Evolutionary conservation across 345 rosid species (phyloP), one percentile per base, ranked within the genome.

Genomic region (Draba incana): DNA sequence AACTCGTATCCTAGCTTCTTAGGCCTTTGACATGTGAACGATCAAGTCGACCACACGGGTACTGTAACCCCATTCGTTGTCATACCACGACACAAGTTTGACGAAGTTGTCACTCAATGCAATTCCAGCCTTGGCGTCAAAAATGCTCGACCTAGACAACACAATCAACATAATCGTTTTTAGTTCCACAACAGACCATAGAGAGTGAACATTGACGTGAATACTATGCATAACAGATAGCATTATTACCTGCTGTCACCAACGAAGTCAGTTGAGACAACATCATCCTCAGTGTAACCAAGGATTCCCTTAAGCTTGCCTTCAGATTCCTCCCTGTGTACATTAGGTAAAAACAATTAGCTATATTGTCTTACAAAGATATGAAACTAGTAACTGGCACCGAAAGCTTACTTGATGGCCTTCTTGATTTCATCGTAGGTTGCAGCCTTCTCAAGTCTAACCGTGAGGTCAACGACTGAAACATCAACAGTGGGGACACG

Each of bases 21-120:
- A 39, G 15, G 78, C 63, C 25, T 82, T 72, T 10, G 92, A 85
- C 75, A 85, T 86, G 84, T 88, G 88, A 31, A 50, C 81, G 15
- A 92, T 84, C 90, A 91, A 75, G 83, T 88, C 97, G 23, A 91
- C 57, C 60, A 86, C 93, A 27, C 92, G 96, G 5, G 96, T 38
- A 66, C 97, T 91, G 96, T 92, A 92, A 62, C 98, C 98, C 96
- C 82, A 82, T 69, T 92, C 98, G 33, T 92, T 92, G 85, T 92
- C 98, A 20, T 89, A 87, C 98, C 98, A 89, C 7, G 90, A 45
- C 49, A 92, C 92, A 15, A 92, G 63, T 23, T 92, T 92, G 77
- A 86, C 90, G 12, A 84, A 92, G 38, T 82, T 81, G 8, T 80
- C 78, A 44, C 63, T 92, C 85, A 89, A 39, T 8, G 98, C 92